Conservation (phyloP, 768 basidiomycete genomes). For the Melanogaster broomeanus region DNA sequence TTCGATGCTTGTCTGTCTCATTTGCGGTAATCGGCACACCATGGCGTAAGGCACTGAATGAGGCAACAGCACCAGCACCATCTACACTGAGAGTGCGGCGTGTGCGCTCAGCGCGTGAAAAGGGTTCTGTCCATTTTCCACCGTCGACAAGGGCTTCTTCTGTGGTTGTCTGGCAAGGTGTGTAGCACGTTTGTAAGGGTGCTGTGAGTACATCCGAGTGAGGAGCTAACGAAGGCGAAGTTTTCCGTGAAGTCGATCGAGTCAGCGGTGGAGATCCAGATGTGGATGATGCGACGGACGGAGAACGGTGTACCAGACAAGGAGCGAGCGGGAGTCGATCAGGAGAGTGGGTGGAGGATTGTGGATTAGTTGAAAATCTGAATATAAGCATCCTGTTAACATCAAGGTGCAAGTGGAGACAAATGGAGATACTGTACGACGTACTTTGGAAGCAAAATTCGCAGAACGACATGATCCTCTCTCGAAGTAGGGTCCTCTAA, state of each 20-base stretch:
- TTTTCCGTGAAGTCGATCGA: conserved; percentile 21
- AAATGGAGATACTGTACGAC: conserved; percentile 30
- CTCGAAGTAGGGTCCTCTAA: conserved; percentile 20
- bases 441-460: conserved; percentile 63
- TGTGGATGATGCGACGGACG: conserved; percentile 16
- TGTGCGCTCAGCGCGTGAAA: conserved; percentile 60
- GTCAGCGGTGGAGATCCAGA: conserved; percentile 8
- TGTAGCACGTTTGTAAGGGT: conserved; percentile 73
- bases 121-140: conserved; percentile 62
- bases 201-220: conserved; percentile 49
- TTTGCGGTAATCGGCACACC: conserved; percentile 53
- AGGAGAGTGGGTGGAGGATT: conserved; percentile 40
- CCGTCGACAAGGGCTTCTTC: conserved; percentile 58
- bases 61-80: conserved; percentile 31
- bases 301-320: conserved; percentile 54
- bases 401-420: neutral
- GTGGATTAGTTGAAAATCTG: conserved; percentile 46
- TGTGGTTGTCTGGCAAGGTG: conserved; percentile 57
- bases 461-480: conserved; percentile 56
- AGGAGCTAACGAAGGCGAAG: conserved; percentile 35
- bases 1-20: conserved; percentile 61
- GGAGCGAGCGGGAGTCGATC: conserved; percentile 45
- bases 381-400: neutral
- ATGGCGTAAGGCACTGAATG: conserved; percentile 16
- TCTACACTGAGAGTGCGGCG: conserved; percentile 48